Evolutionary conservation across 2,329 filamentous ascomycete genomes (phyloP).

Genomic region (Arthrocladium fulminans): DNA sequence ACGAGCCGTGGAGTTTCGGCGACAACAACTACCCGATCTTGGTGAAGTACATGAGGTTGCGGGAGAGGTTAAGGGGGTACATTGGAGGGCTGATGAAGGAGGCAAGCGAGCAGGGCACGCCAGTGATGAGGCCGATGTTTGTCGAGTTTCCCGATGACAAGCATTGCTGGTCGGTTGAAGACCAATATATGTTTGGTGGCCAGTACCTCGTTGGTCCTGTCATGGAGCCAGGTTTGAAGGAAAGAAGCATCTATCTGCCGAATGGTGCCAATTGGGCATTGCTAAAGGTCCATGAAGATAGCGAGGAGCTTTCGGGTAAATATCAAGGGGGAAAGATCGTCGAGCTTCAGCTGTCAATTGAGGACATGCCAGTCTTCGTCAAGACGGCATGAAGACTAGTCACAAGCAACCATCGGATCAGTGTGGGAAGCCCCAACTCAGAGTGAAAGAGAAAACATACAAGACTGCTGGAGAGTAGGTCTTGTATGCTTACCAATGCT

Average conservation of each 20-base stretch:
- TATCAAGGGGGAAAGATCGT: constrained; percentile 34
- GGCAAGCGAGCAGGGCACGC: constrained; percentile 51
- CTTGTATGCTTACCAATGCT: too few species aligned
- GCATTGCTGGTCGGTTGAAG: constrained; percentile 48
- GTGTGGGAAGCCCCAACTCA: too few species aligned
- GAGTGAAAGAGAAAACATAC: too few species aligned
- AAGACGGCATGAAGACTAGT: neutral
- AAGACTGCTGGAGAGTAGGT: too few species aligned
- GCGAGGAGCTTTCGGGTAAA: constrained; percentile 25
- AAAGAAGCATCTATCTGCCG: constrained; percentile 47
- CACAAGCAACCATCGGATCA: too few species aligned
- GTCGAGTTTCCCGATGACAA: constrained; percentile 53
- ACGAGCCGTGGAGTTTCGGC: constrained; percentile 61
- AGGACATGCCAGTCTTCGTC: constrained; percentile 40
- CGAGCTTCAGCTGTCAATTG: constrained; percentile 38
- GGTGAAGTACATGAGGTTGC: constrained; percentile 49
- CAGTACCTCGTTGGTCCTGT: constrained; percentile 53
- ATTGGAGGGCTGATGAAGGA: constrained; percentile 50
- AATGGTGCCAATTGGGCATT: constrained; percentile 37
- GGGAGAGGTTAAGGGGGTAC: constrained; percentile 52
- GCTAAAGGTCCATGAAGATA: constrained; percentile 18
- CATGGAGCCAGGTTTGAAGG: constrained; percentile 39
- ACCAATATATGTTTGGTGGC: constrained; percentile 56
- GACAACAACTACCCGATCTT: constrained; percentile 52
- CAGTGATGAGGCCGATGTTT: constrained; percentile 55